Evolutionary conservation across 176 grass and related monocot species (phyloP), one percentile per base, ranked within the genome.

Genomic region (Olyra latifolia): DNA sequence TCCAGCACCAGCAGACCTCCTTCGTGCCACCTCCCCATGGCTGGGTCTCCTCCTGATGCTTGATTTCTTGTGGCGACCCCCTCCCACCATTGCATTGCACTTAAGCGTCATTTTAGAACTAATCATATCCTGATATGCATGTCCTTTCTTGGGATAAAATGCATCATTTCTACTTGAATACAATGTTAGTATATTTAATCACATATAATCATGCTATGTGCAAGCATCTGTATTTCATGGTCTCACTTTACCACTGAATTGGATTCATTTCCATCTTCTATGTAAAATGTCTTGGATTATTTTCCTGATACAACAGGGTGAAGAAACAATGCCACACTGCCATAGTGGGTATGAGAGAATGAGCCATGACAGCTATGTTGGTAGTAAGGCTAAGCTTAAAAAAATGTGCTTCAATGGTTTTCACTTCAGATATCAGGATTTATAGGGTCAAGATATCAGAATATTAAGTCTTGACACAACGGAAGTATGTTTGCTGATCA

Each of bases 161-260:
- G 10, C 29, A 64, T 19, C 3, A 19, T 50, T 68, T 20, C 29
- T 56, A 8, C 22, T 55, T 40, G 2, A 43, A 79, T 43, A 72
- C 13, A 24, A 5, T 3, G 28, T 53, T 80, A n/a, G 30, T 0
- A 5, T 20, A 9, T 11, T 7, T 16, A 67, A 0, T 39, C 7
- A 17, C n/a, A 49, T 13, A 50, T 74, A 43, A 50, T 75, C 59
- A 44, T 66, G 32, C 12, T 83, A 54, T 65, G 64, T 43, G 60
- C 29, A 44, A 66, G 46, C 35, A 41, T 29, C n/a, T 74, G 6
- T 30, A 6, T 66, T n/a, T 12, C 81, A 72, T 74, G 17, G 17
- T 56, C 23, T 28, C 41, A 13, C 44, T 65, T 82, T 19, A 20
- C 58, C 32, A 14, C 24, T 48, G 29, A 54, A 74, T 42, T 73